Percentiles rank a stretch among this genome's conserved stretches.
Evolutionary conservation across 805 yeast species (phyloP).

Genomic region (Metschnikowia aberdeeniae): DNA sequence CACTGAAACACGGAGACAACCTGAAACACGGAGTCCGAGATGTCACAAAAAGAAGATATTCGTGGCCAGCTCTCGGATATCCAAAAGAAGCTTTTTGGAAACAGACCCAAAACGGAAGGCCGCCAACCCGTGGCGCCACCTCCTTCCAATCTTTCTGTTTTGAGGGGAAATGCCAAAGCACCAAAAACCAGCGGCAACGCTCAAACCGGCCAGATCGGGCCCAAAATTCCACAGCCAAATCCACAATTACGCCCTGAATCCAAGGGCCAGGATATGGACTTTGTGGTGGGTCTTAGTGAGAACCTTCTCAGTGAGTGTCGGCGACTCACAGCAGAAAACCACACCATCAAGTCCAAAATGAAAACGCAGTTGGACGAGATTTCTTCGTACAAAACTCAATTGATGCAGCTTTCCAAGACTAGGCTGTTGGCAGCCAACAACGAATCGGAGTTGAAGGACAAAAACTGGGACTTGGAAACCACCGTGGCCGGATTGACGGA

Average conservation of each 20-base stretch:
- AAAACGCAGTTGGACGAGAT: slow-evolving; percentile 42
- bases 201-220: slow-evolving; percentile 14
- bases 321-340: slow-evolving; percentile 62
- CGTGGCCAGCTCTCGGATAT: slow-evolving; percentile 39
- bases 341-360: slow-evolving; percentile 41
- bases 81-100: slow-evolving; percentile 30
- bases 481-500: slow-evolving; percentile 45
- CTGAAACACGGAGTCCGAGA: neutral
- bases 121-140: slow-evolving; percentile 4
- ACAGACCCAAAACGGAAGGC: slow-evolving; percentile 7
- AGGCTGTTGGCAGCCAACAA: slow-evolving; percentile 31
- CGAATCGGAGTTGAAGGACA: slow-evolving; percentile 52
- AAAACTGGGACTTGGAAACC: slow-evolving; percentile 63
- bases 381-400: slow-evolving; percentile 33
- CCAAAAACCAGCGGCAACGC: neutral
- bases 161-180: slow-evolving; percentile 8
- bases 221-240: slow-evolving; percentile 19
- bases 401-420: slow-evolving; percentile 31
- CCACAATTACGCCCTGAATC: slow-evolving; percentile 41
- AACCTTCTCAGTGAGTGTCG: slow-evolving; percentile 68
- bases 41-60: slow-evolving; percentile 27
- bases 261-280: slow-evolving; percentile 61
- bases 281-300: slow-evolving; percentile 71
- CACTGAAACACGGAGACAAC: neutral
- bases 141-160: slow-evolving; percentile 7